A percentile compares a stretch with the other conserved stretches of the same genome.
Conservation (phyloP, 768 basidiomycete species). For the Suillus weaverae region DNA sequence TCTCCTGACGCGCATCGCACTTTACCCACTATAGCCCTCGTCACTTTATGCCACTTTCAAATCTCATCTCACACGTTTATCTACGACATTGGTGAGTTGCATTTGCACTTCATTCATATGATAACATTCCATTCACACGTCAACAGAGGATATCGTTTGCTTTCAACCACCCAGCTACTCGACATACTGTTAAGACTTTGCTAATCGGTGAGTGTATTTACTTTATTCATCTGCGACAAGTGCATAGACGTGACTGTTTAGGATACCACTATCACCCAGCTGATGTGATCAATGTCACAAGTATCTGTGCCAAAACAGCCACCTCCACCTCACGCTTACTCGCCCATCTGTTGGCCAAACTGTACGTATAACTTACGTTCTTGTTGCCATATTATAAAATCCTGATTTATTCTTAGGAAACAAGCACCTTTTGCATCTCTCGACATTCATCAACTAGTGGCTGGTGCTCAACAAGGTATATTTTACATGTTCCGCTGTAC, state of each 20-base stretch:
- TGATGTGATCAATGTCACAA: too few relatives aligned
- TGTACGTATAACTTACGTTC: too few relatives aligned
- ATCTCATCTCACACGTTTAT: neutral
- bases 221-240: too few relatives aligned
- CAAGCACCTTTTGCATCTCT: neutral
- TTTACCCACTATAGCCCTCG: neutral
- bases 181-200: too few relatives aligned
- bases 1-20: neutral
- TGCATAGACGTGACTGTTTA: too few relatives aligned
- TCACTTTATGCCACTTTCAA: neutral
- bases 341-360: too few relatives aligned
- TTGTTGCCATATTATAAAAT: neutral
- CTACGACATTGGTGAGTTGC: neutral
- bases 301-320: too few relatives aligned
- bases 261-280: too few relatives aligned
- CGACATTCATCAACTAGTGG: neutral
- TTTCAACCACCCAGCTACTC: too few relatives aligned
- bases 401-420: neutral
- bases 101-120: neutral
- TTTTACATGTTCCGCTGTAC: neutral
- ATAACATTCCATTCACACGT: neutral
- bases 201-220: too few relatives aligned
- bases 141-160: neutral
- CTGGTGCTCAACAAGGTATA: neutral
- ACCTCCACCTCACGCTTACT: too few relatives aligned